Percentiles rank a stretch among this genome's conserved stretches.
phyloP scores from a whole-genome alignment of 1,139 yeast species.

The Sugiyamaella neomexicana region DNA sequence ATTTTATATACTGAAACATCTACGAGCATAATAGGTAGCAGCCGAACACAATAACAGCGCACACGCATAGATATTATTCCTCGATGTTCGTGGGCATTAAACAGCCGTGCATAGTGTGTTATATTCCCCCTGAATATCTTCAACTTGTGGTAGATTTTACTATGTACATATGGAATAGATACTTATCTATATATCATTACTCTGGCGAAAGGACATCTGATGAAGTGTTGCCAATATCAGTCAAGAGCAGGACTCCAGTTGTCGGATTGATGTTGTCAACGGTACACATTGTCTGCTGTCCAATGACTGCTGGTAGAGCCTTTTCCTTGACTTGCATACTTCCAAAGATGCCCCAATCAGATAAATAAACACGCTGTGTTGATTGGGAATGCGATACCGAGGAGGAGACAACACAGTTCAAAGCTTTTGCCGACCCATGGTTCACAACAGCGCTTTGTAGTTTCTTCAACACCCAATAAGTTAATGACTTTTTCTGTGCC shows the following conservation, averaged over 20 bases:
- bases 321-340: neutral
- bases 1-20: neutral
- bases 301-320: neutral
- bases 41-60: no score
- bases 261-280: neutral
- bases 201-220: slow-evolving; percentile 6
- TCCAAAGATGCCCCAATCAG: slow-evolving; percentile 26
- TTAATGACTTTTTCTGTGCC: slow-evolving; percentile 35
- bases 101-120: neutral
- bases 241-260: neutral
- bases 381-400: neutral
- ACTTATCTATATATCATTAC: neutral
- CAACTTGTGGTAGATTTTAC: neutral
- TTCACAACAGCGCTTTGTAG: neutral
- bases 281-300: neutral
- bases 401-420: slow-evolving; percentile 7
- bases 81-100: no score
- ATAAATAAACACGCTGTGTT: slow-evolving; percentile 19
- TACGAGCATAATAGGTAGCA: neutral
- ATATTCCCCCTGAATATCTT: neutral
- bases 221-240: neutral
- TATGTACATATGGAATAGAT: neutral
- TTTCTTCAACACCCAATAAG: slow-evolving; percentile 47
- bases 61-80: no score
- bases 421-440: neutral